Conservation (phyloP, 2,329 filamentous ascomycete species). For the Fusarium solani-melongenae region DNA sequence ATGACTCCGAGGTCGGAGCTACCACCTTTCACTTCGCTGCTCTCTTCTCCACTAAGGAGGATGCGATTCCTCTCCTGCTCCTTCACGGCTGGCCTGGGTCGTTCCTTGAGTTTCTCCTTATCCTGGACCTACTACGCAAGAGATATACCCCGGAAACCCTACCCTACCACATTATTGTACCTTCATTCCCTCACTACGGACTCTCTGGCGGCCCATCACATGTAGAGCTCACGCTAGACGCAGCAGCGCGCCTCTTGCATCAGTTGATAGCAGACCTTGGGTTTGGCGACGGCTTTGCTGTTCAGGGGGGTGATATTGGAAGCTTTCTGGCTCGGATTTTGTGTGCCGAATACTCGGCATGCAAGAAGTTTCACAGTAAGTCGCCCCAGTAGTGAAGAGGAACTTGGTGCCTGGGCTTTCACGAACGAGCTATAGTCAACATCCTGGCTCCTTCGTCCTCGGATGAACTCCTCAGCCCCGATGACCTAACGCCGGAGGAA, state of each 20-base stretch:
- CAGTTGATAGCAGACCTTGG: neutral
- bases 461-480: neutral
- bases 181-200: neutral
- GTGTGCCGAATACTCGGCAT: neutral
- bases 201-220: too few species aligned
- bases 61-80: neutral
- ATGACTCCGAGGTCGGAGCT: neutral
- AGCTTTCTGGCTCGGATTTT: neutral
- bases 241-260: too few species aligned
- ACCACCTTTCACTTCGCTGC: neutral
- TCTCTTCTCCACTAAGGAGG: neutral
- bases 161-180: neutral
- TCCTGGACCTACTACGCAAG: neutral
- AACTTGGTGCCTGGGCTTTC: too few species aligned
- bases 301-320: neutral
- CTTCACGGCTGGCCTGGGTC: slow-evolving; percentile 1
- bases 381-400: neutral
- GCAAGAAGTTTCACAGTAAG: neutral
- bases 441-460: neutral
- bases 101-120: slow-evolving; percentile 6
- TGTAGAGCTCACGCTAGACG: too few species aligned
- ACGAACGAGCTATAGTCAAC: too few species aligned
- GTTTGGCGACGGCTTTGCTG: neutral
- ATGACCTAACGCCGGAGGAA: too few species aligned
- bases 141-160: neutral